Conservation (phyloP, 345 rosid genomes). For the Gossypium raimondii region DNA sequence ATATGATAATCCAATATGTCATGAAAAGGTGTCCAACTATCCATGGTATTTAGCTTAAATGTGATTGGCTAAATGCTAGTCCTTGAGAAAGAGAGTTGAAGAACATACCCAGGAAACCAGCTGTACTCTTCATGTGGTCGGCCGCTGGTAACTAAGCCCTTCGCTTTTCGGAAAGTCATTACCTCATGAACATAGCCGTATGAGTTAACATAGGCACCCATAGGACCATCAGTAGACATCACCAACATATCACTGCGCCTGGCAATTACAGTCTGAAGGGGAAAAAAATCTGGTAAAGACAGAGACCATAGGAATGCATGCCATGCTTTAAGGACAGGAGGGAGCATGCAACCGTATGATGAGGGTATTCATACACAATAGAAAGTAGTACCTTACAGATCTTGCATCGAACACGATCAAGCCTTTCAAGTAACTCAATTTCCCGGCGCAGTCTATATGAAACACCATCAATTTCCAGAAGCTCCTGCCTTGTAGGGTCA, state of each 20-base stretch:
- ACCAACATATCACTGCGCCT: constrained; percentile 93
- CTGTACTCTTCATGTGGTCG: constrained; percentile 55
- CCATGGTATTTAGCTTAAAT: constrained; percentile 1
- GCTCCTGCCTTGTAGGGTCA: constrained; percentile 82
- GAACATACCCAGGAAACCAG: constrained; percentile 97
- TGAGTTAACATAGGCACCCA: constrained; percentile 89
- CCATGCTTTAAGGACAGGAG: neutral
- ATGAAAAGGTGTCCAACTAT: neutral
- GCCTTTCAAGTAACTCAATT: constrained; percentile 70
- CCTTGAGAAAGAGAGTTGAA: neutral
- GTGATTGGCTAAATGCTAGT: neutral
- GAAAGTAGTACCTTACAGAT: constrained; percentile 59
- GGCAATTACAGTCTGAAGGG: constrained; percentile 62
- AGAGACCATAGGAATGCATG: neutral
- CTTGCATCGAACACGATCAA: constrained; percentile 73
- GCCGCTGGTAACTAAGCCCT: constrained; percentile 56
- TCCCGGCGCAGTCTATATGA: constrained; percentile 84
- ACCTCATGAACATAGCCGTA: constrained; percentile 73
- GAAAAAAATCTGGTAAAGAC: neutral
- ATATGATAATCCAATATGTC: neutral
- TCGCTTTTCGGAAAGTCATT: constrained; percentile 68
- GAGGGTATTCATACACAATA: neutral
- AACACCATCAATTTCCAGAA: constrained; percentile 83
- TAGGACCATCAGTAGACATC: constrained; percentile 96
- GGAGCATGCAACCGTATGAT: neutral